Conservation (phyloP, 2,329 filamentous ascomycete species). For the Alternaria metachromatica region DNA sequence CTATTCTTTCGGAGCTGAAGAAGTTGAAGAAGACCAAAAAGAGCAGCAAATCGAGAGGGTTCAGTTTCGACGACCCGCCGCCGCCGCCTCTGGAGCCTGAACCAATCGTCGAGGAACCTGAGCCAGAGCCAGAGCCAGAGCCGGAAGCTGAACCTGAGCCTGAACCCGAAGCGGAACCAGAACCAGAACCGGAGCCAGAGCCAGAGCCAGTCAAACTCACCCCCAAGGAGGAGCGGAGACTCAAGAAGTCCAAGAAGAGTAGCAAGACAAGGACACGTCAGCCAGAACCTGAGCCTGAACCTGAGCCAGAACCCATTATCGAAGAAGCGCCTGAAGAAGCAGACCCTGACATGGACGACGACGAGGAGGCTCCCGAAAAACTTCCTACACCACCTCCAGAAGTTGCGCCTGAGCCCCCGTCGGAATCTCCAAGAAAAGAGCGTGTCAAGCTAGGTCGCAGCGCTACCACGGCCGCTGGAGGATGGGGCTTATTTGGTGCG, state of each 20-base stretch:
- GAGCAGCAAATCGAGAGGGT: slow-evolving; percentile 65
- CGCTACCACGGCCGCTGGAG: slow-evolving; percentile 60
- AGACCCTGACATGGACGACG: slow-evolving; percentile 34
- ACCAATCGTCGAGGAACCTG: slow-evolving; percentile 10
- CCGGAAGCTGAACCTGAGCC: slow-evolving; percentile 19
- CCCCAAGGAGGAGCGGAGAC: slow-evolving; percentile 9
- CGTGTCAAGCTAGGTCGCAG: slow-evolving; percentile 78
- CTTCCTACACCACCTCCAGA: slow-evolving; percentile 60
- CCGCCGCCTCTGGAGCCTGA: slow-evolving; percentile 32
- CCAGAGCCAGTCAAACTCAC: slow-evolving; percentile 17
- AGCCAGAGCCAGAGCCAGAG: slow-evolving; percentile 31
- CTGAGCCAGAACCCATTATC: slow-evolving; percentile 27
- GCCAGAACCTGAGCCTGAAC: slow-evolving; percentile 12
- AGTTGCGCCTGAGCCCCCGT: slow-evolving; percentile 38
- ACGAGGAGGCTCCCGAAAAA: slow-evolving; percentile 42
- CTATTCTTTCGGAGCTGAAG: slow-evolving; percentile 25
- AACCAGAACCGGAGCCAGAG: slow-evolving; percentile 33
- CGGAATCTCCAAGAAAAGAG: slow-evolving; percentile 71
- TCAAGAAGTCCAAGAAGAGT: slow-evolving; percentile 38
- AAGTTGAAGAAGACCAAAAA: slow-evolving; percentile 38
- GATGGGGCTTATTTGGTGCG: slow-evolving; percentile 74
- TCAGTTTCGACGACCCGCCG: slow-evolving; percentile 39
- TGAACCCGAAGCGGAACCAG: slow-evolving; percentile 39
- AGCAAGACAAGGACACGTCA: slow-evolving; percentile 34
- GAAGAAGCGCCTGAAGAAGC: slow-evolving; percentile 29